A percentile compares a stretch with the other conserved stretches of the same genome.
phyloP scores from a whole-genome alignment of 192 early-diverging fungal species.

The Haplosporangium gracile region DNA sequence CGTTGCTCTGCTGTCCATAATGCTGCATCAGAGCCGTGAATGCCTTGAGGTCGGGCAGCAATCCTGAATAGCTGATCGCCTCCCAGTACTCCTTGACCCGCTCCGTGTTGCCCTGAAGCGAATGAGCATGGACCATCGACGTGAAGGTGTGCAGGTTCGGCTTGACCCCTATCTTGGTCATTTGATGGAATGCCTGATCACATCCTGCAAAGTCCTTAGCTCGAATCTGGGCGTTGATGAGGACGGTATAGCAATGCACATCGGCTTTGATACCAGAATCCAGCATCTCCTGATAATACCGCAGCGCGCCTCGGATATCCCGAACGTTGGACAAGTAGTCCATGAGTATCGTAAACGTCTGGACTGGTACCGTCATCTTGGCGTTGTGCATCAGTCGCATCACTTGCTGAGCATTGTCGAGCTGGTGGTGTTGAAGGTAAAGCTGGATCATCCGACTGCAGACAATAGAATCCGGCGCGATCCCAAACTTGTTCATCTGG shows the following conservation, averaged over 20 bases:
- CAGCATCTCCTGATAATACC: conserved; percentile 49
- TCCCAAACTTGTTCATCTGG: conserved; percentile 37
- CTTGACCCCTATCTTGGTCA: conserved; percentile 23
- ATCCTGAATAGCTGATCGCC: conserved; percentile 26
- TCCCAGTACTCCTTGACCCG: conserved; percentile 44
- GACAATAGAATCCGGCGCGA: conserved; percentile 25
- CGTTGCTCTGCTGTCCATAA: conserved; percentile 33
- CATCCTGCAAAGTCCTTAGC: conserved; percentile 26
- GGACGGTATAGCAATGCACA: conserved; percentile 40
- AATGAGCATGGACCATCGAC: conserved; percentile 34
- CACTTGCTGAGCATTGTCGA: conserved; percentile 41
- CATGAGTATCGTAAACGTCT: conserved; percentile 55
- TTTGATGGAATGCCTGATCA: conserved; percentile 14
- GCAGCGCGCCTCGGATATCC: conserved; percentile 24
- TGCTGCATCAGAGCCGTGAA: conserved; percentile 42
- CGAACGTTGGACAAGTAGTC: conserved; percentile 28
- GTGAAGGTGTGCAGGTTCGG: conserved; percentile 31
- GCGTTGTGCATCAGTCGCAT: conserved; percentile 34
- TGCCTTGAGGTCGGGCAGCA: conserved; percentile 35
- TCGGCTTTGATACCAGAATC: conserved; percentile 41
- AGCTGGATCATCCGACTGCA: conserved; percentile 48
- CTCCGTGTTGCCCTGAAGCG: conserved; percentile 20
- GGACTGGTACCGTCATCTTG: conserved; percentile 29
- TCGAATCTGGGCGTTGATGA: conserved; percentile 48
- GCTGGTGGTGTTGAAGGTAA: conserved; percentile 40